Conservation (phyloP, 1,284 basidiomycete genomes). For the Amylostereum chailletii region DNA sequence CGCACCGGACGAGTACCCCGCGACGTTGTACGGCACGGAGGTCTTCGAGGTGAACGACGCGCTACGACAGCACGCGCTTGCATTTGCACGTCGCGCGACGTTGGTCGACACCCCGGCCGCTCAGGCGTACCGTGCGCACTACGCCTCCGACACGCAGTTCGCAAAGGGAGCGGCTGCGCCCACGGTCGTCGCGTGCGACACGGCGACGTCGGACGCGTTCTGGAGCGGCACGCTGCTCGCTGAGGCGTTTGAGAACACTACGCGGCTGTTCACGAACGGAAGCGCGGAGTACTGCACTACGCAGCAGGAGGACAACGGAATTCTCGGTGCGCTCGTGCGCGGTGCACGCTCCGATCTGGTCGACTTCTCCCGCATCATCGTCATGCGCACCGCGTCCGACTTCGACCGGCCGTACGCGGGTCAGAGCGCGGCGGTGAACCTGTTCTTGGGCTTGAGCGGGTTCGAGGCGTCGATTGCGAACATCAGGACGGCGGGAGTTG, state of each 20-base stretch:
- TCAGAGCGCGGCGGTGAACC: conserved; percentile 16
- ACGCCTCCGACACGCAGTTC: conserved; percentile 10
- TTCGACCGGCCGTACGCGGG: conserved; percentile 32
- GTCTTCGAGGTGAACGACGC: conserved; percentile 41
- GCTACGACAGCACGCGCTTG: conserved; percentile 27
- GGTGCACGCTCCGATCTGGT: conserved; percentile 26
- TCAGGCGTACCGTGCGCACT: conserved; percentile 26
- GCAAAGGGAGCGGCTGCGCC: conserved; percentile 22
- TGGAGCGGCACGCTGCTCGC: conserved; percentile 31
- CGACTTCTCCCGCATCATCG: conserved; percentile 35
- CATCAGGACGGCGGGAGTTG: conserved; percentile 20
- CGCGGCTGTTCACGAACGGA: conserved; percentile 28
- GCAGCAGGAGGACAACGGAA: conserved; percentile 44
- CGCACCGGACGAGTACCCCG: conserved; percentile 24
- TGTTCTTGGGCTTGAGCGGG: conserved; percentile 14
- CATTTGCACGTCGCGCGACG: conserved; percentile 22
- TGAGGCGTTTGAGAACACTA: conserved; percentile 33
- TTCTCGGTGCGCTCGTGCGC: conserved; percentile 34
- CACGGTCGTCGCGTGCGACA: conserved; percentile 26
- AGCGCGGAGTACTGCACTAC: conserved; percentile 33
- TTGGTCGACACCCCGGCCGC: conserved; percentile 30
- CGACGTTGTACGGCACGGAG: conserved; percentile 37
- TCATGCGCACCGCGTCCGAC: conserved; percentile 37
- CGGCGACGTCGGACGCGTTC: conserved; percentile 34
- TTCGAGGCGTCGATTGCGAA: conserved; percentile 19